Percentiles rank a stretch among this genome's conserved stretches.
Evolutionary conservation across 495 filamentous ascomycete genomes (phyloP).

Genomic region (Daldinia loculata): DNA sequence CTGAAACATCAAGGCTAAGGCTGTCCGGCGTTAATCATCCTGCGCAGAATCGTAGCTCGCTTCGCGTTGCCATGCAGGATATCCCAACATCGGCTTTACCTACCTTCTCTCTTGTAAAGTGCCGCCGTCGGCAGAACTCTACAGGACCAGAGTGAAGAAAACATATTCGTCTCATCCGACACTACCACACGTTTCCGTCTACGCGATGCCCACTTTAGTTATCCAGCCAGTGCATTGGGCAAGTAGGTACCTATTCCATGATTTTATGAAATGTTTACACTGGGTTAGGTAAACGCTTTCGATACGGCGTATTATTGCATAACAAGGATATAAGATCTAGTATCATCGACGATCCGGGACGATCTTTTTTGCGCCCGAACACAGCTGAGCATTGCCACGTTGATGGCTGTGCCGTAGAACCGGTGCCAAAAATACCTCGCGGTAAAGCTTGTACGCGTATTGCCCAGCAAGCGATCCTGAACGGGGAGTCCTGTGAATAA

Average conservation of each 20-base stretch:
- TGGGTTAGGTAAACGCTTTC: too few relatives aligned
- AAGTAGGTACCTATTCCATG: too few relatives aligned
- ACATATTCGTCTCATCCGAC: too few relatives aligned
- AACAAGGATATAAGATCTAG: conserved; percentile 14
- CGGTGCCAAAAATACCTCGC: conserved; percentile 9
- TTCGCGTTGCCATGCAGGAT: neutral
- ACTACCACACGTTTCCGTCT: too few relatives aligned
- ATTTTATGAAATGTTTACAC: too few relatives aligned
- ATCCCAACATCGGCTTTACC: neutral
- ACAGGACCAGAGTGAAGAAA: too few relatives aligned
- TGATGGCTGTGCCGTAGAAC: conserved; percentile 18
- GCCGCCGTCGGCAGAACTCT: neutral
- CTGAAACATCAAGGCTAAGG: conserved; percentile 14
- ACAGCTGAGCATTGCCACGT: neutral
- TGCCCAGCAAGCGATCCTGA: too few relatives aligned
- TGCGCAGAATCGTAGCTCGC: conserved; percentile 7
- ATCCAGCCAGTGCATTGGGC: too few relatives aligned
- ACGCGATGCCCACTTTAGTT: too few relatives aligned
- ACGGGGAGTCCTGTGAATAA: too few relatives aligned
- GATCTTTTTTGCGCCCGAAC: conserved; percentile 5
- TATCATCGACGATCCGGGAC: conserved; percentile 21
- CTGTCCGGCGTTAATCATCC: neutral
- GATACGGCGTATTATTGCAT: neutral
- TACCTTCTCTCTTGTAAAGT: neutral
- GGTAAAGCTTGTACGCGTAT: neutral